Evolutionary conservation across 2,329 filamentous ascomycete species (phyloP).

Genomic region (Phialophora expanda): DNA sequence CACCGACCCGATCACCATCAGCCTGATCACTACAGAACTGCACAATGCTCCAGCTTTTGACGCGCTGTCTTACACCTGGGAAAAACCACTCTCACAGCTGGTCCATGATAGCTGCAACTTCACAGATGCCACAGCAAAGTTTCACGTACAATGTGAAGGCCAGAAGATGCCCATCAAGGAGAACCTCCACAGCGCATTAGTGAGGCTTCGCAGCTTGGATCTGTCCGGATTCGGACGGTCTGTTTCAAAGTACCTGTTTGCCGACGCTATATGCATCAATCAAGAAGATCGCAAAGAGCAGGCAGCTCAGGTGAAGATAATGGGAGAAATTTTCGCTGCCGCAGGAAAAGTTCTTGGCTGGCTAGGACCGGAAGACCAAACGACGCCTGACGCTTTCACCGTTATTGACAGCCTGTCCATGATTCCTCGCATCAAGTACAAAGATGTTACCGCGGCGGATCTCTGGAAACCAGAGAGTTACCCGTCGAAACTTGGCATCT

Average conservation of each 20-base stretch:
- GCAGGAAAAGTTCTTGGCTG: neutral
- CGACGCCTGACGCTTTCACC: neutral
- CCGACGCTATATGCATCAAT: neutral
- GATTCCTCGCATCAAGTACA: neutral
- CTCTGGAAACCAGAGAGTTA: neutral
- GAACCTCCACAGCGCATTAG: neutral
- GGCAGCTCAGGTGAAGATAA: neutral
- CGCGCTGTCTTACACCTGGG: neutral
- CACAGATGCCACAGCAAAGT: neutral
- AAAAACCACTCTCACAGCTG: neutral
- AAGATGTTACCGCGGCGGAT: neutral
- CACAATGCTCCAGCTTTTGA: neutral
- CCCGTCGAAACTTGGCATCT: neutral
- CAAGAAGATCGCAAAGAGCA: neutral
- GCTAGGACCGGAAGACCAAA: neutral
- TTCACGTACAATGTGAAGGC: neutral
- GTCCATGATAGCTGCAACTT: neutral
- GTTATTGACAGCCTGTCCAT: neutral
- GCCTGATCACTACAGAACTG: neutral
- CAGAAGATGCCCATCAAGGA: neutral
- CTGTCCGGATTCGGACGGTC: neutral
- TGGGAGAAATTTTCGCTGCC: neutral
- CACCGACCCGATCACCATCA: neutral
- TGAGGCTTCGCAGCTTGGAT: neutral
- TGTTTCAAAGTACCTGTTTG: neutral